These are phyloP conservation scores for Rutstroemia sp. DNA, from an alignment of 2,329 filamentous ascomycete species.

Conservation along the genomic window DNA sequence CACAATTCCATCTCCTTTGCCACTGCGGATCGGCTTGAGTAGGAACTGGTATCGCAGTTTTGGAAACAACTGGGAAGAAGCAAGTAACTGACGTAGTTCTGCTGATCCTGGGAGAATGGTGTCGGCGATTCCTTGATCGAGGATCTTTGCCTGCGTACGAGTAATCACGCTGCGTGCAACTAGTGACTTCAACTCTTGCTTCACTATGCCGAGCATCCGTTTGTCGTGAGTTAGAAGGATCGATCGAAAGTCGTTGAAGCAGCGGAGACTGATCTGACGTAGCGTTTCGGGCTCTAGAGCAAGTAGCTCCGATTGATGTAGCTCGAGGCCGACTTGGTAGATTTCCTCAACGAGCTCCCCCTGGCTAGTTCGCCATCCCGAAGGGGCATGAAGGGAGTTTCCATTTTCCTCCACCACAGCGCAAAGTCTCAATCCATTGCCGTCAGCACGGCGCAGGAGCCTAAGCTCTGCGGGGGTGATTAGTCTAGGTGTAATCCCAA, in stretches of 20 bases:
- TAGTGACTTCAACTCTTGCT: conserved; percentile 24
- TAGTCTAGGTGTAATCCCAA: neutral
- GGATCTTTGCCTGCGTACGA: neutral
- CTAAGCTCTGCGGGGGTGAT: neutral
- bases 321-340: conserved; percentile 25
- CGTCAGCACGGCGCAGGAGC: neutral
- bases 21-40: neutral
- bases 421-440: neutral
- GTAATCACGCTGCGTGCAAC: conserved; percentile 6
- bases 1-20: neutral
- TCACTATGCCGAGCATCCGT: conserved; percentile 29
- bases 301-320: conserved; percentile 28
- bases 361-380: neutral
- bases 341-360: conserved; percentile 12
- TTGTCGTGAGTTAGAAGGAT: conserved; percentile 29
- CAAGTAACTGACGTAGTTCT: neutral
- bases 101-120: neutral
- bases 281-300: conserved; percentile 21
- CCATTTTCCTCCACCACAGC: neutral
- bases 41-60: neutral
- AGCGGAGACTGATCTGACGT: conserved; percentile 21
- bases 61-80: neutral
- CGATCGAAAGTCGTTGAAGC: conserved; percentile 30
- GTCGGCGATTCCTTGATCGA: neutral
- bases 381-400: neutral